A percentile compares a stretch with the other conserved stretches of the same genome.
phyloP scores from a whole-genome alignment of 2,329 filamentous ascomycete species.

The Stagonosporopsis chrysanthemi region DNA sequence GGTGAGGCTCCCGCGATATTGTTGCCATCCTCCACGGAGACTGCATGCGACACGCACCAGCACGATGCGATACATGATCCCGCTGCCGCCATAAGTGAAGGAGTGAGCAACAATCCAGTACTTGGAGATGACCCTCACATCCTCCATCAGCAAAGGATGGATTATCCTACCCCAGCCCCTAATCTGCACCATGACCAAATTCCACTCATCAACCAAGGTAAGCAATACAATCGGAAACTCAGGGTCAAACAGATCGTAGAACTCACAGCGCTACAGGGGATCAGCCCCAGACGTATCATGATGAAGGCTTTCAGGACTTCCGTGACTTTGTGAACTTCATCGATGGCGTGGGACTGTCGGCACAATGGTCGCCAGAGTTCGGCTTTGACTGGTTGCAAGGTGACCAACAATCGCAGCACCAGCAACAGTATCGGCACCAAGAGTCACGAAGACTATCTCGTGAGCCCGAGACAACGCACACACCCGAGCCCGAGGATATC shows the following conservation, averaged over 20 bases:
- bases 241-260: background rate
- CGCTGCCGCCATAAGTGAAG: background rate
- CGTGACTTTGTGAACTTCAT: slow-evolving; percentile 45
- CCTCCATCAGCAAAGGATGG: slow-evolving; percentile 16
- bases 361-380: slow-evolving; percentile 43
- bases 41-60: slow-evolving; percentile 1
- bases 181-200: slow-evolving; percentile 23
- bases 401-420: slow-evolving; percentile 23
- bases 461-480: slow-evolving; percentile 25
- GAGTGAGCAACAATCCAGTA: background rate
- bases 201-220: slow-evolving; percentile 27
- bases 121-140: background rate
- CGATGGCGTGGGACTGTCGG: slow-evolving; percentile 41
- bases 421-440: slow-evolving; percentile 22
- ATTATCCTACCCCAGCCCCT: slow-evolving; percentile 21
- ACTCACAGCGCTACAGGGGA: background rate
- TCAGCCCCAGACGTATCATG: slow-evolving; percentile 25
- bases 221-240: background rate
- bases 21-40: slow-evolving; percentile 16
- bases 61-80: background rate
- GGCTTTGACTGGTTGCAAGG: slow-evolving; percentile 39
- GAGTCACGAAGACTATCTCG: slow-evolving; percentile 28
- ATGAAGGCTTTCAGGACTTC: slow-evolving; percentile 41
- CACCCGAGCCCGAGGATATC: slow-evolving; percentile 37
- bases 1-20: slow-evolving; percentile 11